These are phyloP conservation scores for Ploettnerulaceae sp. DNA, from an alignment of 2,329 filamentous ascomycete genomes.

Conservation along the genomic window DNA sequence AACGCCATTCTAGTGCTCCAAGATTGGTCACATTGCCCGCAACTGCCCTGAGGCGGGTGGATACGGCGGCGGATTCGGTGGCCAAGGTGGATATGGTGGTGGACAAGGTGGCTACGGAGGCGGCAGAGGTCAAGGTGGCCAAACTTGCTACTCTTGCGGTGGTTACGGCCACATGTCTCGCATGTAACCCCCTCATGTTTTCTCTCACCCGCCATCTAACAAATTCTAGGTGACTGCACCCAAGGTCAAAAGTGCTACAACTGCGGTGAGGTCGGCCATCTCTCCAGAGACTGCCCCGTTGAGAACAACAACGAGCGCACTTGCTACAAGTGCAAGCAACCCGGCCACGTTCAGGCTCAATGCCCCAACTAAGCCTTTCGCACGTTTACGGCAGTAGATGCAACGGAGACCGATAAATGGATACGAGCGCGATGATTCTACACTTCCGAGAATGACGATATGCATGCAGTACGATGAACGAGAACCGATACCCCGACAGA, in stretches of 20 bases:
- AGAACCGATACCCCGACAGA: slow-evolving; percentile 27
- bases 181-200: slow-evolving; percentile 37
- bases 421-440: slow-evolving; percentile 22
- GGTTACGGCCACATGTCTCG: slow-evolving; percentile 96
- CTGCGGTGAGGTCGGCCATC: slow-evolving; percentile 85
- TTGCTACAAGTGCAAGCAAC: slow-evolving; percentile 91
- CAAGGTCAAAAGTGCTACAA: slow-evolving; percentile 99
- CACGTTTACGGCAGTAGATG: slow-evolving; percentile 14
- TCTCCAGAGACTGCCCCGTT: slow-evolving; percentile 80
- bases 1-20: slow-evolving; percentile 64
- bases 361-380: slow-evolving; percentile 69
- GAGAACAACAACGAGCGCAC: slow-evolving; percentile 88
- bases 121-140: slow-evolving; percentile 53
- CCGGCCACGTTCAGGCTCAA: slow-evolving; percentile 68
- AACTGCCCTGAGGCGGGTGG: slow-evolving; percentile 70
- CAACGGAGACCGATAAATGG: slow-evolving; percentile 23
- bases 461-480: slow-evolving; percentile 26
- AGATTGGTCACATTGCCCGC: slow-evolving; percentile 92
- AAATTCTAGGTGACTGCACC: slow-evolving; percentile 72
- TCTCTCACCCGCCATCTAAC: slow-evolving; percentile 6
- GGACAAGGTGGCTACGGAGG: slow-evolving; percentile 36
- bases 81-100: slow-evolving; percentile 35
- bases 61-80: slow-evolving; percentile 40
- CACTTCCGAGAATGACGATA: slow-evolving; percentile 27
- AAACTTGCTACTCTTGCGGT: slow-evolving; percentile 98